phyloP scores from a whole-genome alignment of 306 rosid species.

The Morella rubra region DNA sequence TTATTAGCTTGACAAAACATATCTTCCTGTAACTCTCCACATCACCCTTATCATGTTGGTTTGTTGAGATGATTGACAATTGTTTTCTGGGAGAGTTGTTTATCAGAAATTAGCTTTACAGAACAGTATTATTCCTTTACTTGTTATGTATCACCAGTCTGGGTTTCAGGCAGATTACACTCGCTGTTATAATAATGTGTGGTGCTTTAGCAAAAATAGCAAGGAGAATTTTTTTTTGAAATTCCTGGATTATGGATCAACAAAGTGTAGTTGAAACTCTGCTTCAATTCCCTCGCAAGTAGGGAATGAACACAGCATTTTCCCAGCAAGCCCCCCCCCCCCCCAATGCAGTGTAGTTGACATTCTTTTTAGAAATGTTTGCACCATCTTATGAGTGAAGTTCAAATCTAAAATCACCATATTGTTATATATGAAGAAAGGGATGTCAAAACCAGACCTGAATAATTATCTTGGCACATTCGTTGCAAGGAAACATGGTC shows the following conservation, averaged over 20 bases:
- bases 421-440: background rate
- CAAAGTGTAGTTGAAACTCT: conserved; percentile 2
- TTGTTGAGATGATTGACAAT: background rate
- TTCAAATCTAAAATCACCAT: background rate
- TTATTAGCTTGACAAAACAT: background rate
- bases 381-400: background rate
- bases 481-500: conserved; percentile 92
- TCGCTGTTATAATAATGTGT: background rate
- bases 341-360: background rate
- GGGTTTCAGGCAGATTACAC: background rate
- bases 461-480: conserved; percentile 91
- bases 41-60: background rate
- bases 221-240: background rate
- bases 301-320: background rate
- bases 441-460: conserved; percentile 53
- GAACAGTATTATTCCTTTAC: background rate
- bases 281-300: background rate
- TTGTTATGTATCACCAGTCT: background rate
- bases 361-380: background rate
- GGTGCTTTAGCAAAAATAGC: background rate
- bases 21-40: background rate
- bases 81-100: background rate
- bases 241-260: background rate
- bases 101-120: background rate
- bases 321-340: conserved; percentile 11